phyloP scores from a whole-genome alignment of 306 rosid genomes.

The Begonia masoniana region DNA sequence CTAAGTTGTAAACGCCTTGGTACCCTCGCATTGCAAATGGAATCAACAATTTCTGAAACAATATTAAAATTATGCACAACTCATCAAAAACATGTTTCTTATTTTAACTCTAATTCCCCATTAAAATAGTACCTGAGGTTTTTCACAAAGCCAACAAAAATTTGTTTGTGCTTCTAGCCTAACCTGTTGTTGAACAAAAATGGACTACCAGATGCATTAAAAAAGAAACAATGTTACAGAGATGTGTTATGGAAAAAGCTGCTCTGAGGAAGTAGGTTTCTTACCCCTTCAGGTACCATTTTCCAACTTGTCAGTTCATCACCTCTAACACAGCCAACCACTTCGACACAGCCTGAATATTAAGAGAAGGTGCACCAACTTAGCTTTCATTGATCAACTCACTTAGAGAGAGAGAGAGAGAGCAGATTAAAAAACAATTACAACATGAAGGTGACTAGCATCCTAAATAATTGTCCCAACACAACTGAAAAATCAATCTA shows the following conservation, averaged over 20 bases:
- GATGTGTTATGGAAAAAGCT: background rate
- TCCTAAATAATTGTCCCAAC: too few relatives aligned
- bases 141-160: constrained; percentile 88
- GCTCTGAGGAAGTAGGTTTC: background rate
- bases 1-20: constrained; percentile 89
- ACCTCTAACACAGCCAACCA: constrained; percentile 69
- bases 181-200: constrained; percentile 39
- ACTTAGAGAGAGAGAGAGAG: too few relatives aligned
- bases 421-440: too few relatives aligned
- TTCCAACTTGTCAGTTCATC: constrained; percentile 73
- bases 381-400: too few relatives aligned
- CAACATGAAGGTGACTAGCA: too few relatives aligned
- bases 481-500: too few relatives aligned
- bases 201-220: background rate
- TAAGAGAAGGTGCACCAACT: too few relatives aligned
- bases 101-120: background rate
- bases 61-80: constrained; percentile 3
- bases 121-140: constrained; percentile 48
- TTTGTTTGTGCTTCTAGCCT: constrained; percentile 80
- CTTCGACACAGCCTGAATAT: constrained; percentile 64
- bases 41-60: constrained; percentile 55
- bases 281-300: constrained; percentile 81
- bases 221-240: background rate
- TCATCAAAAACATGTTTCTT: too few relatives aligned
- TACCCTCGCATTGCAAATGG: constrained; percentile 97